A percentile compares a stretch with the other conserved stretches of the same genome.
phyloP scores from a whole-genome alignment of 352 stramenopile species.

The Globisporangium cystogenes region DNA sequence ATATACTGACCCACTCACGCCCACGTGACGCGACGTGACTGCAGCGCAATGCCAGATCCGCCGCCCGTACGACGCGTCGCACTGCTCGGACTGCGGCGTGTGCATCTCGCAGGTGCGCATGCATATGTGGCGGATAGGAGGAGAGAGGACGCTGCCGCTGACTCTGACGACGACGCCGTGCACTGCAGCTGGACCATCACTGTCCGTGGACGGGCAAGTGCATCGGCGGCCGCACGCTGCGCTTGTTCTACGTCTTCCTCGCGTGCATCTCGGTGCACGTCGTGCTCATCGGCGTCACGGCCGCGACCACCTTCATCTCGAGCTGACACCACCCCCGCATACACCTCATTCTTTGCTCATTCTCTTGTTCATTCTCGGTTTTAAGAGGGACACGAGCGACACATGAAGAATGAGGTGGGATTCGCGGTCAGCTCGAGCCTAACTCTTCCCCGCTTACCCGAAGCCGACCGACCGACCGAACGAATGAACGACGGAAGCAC shows the following conservation, averaged over 20 bases:
- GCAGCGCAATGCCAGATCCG: slow-evolving; percentile 74
- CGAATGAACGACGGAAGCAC: too few relatives aligned
- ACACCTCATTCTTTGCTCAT: neutral
- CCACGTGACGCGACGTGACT: neutral
- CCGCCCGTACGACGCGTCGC: slow-evolving; percentile 58
- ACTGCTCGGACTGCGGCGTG: slow-evolving; percentile 77
- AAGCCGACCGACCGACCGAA: too few relatives aligned
- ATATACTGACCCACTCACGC: too few relatives aligned
- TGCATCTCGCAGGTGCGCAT: slow-evolving; percentile 55
- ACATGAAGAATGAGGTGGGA: too few relatives aligned
- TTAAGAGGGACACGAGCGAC: too few relatives aligned
- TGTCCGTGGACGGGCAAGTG: slow-evolving; percentile 92
- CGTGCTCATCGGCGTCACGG: slow-evolving; percentile 40
- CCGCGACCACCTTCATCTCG: slow-evolving; percentile 29
- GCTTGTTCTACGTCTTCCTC: slow-evolving; percentile 81
- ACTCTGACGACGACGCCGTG: neutral
- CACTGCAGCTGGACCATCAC: slow-evolving; percentile 86
- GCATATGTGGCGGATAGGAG: too few relatives aligned
- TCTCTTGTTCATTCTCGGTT: too few relatives aligned
- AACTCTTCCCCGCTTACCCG: too few relatives aligned
- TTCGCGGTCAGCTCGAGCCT: too few relatives aligned
- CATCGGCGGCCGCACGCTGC: slow-evolving; percentile 76
- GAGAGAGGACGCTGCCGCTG: too few relatives aligned
- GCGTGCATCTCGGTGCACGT: slow-evolving; percentile 60
- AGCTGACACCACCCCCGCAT: slow-evolving; percentile 2